phyloP scores from a whole-genome alignment of 768 basidiomycete genomes.

The Lyophyllum semitale region DNA sequence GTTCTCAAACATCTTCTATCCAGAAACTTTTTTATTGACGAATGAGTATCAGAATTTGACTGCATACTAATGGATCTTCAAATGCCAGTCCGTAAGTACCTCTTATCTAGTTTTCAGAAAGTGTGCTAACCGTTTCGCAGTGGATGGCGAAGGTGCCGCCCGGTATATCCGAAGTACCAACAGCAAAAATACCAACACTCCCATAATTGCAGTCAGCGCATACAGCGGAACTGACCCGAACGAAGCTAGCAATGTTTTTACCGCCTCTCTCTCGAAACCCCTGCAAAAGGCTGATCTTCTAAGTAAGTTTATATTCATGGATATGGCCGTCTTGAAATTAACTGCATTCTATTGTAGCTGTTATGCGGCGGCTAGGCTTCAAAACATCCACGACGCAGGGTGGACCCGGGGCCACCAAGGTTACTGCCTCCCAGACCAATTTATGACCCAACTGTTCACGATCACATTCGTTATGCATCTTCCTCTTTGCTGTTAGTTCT shows the following conservation, averaged over 20 bases:
- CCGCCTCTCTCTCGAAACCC: slow-evolving; percentile 85
- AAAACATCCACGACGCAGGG: slow-evolving; percentile 77
- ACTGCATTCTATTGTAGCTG: slow-evolving; percentile 32
- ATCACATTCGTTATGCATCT: slow-evolving; percentile 28
- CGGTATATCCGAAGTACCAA: slow-evolving; percentile 97
- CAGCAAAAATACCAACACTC: slow-evolving; percentile 91
- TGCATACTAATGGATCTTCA: slow-evolving; percentile 94
- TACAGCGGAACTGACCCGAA: slow-evolving; percentile 73
- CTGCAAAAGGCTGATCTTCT: slow-evolving; percentile 86
- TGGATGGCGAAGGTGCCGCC: slow-evolving; percentile 96
- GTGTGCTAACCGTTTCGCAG: slow-evolving; percentile 32
- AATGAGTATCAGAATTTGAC: slow-evolving; percentile 73
- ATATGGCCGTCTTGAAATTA: slow-evolving; percentile 4
- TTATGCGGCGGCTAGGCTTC: slow-evolving; percentile 89
- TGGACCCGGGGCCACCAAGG: slow-evolving; percentile 50
- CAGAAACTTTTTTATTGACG: slow-evolving; percentile 18
- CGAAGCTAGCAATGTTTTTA: slow-evolving; percentile 70
- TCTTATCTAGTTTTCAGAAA: neutral
- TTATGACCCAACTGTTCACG: slow-evolving; percentile 33
- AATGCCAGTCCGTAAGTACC: slow-evolving; percentile 84
- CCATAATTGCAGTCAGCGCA: slow-evolving; percentile 90
- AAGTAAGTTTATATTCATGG: slow-evolving; percentile 31
- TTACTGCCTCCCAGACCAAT: slow-evolving; percentile 42
- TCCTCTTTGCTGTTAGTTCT: slow-evolving; percentile 27
- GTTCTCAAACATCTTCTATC: slow-evolving; percentile 31